phyloP scores from a whole-genome alignment of 2,329 filamentous ascomycete genomes.

The Fusarium sp. region DNA sequence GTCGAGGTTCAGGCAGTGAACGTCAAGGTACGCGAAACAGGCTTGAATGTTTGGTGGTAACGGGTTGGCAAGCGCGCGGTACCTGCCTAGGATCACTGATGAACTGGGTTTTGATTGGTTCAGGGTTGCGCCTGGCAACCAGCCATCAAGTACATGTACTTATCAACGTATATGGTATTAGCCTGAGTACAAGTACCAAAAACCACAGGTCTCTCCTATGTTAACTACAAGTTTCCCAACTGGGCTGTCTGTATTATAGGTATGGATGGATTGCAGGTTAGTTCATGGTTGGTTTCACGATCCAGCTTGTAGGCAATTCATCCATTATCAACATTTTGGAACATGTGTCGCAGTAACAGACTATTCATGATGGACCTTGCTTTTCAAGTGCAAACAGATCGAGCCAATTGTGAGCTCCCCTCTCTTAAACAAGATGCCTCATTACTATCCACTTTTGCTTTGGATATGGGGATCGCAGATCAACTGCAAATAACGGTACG shows the following conservation, averaged over 20 bases:
- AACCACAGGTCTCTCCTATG: neutral
- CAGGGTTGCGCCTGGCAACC: slow-evolving; percentile 45
- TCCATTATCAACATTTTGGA: neutral
- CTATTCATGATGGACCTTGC: neutral
- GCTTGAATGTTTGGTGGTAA: slow-evolving; percentile 42
- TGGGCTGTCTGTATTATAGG: neutral
- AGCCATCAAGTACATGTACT: slow-evolving; percentile 27
- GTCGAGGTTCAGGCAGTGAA: slow-evolving; percentile 7
- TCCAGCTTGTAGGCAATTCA: neutral
- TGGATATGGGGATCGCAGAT: neutral
- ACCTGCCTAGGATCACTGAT: slow-evolving; percentile 10
- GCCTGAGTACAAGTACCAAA: slow-evolving; percentile 9
- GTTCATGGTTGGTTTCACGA: neutral
- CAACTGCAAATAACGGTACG: neutral
- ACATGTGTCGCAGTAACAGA: neutral
- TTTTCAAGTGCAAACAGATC: neutral
- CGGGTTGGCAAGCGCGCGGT: slow-evolving; percentile 43
- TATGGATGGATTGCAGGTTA: slow-evolving; percentile 1
- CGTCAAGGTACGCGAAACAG: slow-evolving; percentile 30
- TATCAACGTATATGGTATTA: neutral
- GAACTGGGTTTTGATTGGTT: slow-evolving; percentile 13
- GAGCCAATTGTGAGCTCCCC: neutral
- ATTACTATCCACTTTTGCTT: neutral
- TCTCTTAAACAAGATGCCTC: neutral
- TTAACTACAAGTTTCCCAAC: slow-evolving; percentile 27